These are phyloP conservation scores for Gamsiella multidivaricata DNA, from an alignment of 192 early-diverging fungal species.

Conservation along the genomic window DNA sequence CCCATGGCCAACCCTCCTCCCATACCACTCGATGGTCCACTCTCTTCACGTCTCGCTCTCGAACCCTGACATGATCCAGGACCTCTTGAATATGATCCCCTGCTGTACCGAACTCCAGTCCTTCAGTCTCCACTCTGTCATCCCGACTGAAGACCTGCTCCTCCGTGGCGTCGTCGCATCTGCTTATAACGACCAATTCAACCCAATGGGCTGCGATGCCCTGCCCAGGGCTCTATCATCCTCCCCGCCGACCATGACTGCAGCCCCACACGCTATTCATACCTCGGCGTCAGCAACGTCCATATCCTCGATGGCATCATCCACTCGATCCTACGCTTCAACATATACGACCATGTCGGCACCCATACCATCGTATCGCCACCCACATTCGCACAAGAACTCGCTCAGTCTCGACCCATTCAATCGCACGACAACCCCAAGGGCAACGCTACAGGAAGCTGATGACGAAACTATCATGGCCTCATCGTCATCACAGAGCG, in stretches of 20 bases:
- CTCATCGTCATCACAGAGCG: conserved; percentile 20
- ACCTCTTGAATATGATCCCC: conserved; percentile 38
- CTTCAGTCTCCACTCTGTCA: conserved; percentile 29
- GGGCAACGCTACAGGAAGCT: conserved; percentile 14
- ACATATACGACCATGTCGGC: not conserved
- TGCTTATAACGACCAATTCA: conserved; percentile 12
- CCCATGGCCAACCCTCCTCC: conserved; percentile 48
- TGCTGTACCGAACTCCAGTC: conserved; percentile 41
- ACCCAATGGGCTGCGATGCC: conserved; percentile 9
- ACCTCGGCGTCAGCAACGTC: not conserved
- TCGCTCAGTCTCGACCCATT: conserved; percentile 22
- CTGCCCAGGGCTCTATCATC: not conserved
- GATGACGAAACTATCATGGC: conserved; percentile 43
- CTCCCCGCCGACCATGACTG: not conserved
- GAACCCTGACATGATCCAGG: conserved; percentile 36
- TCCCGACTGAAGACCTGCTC: conserved; percentile 39
- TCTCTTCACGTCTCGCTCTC: conserved; percentile 32
- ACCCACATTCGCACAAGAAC: conserved; percentile 15
- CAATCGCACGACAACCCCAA: not conserved
- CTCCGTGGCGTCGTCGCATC: conserved; percentile 21
- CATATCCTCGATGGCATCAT: conserved; percentile 2
- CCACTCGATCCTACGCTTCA: not conserved
- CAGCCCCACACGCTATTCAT: not conserved
- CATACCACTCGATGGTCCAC: conserved; percentile 46
- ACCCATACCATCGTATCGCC: not conserved